Evolutionary conservation across 768 basidiomycete genomes (phyloP), one percentile per base, ranked within the genome.

Genomic region (Rhodotorula taiwanensis): DNA sequence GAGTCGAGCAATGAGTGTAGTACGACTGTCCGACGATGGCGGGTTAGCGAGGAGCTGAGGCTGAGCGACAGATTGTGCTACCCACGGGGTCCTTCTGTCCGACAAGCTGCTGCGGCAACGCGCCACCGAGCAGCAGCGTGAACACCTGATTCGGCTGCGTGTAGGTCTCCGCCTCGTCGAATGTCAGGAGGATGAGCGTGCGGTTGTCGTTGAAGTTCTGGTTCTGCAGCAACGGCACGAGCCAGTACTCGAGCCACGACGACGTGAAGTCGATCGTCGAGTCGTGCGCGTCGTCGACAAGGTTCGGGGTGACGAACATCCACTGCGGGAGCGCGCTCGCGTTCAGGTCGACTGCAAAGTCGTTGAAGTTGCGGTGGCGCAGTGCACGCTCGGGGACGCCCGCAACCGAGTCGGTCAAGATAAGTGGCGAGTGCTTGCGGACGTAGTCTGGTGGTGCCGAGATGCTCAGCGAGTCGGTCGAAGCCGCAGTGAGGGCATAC

Each of bases 281-380:
- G 72, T 86, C 83, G 62, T 84, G 84, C 2, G 76, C 45, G 42
- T 62, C 61, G 70, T 85, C 79, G 52, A 78, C 77, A 68, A 83
- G 76, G 72, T 86, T 85, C 18, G 84, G 84, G 2, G 84, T 84
- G 56, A 86, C 76, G 66, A 82, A 84, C 14, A 78, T 66, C 82
- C 83, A 85, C 58, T 84, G 83, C 16, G 83, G 80, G 47, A 86
- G 73, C 3, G 76, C 76, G 49, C 79, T 73, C 14, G 79, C 79
- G 28, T 78, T 78, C 21, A 84, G 74, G 66, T 86, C 85, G 31
- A 76, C 74, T 14, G 81, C 80, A 65, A 85, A 83, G 72, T 84
- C 78, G 59, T 84, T 84, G 72, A 84, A 85, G 73, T 83, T 84
- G 39, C 84, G 79, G 54, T 81, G 78, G 25, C 79, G 78, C 15